Conservation (phyloP, 768 basidiomycete species). For the Nevesoporus exiguus region DNA sequence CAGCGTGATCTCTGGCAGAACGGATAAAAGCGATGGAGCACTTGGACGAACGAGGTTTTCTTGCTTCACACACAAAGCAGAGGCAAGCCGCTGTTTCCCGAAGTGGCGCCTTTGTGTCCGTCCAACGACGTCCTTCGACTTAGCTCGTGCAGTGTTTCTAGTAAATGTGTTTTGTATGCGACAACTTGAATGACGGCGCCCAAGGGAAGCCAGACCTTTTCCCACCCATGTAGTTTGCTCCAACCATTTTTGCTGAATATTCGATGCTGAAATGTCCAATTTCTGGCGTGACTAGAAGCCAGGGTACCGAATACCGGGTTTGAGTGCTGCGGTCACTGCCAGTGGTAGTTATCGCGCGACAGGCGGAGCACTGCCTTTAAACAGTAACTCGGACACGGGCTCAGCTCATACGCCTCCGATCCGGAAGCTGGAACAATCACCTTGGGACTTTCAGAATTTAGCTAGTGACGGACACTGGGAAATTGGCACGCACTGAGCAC, state of each 20-base stretch:
- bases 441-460: neutral
- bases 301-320: neutral
- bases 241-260: slow-evolving; percentile 41
- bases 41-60: slow-evolving; percentile 5
- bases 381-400: neutral
- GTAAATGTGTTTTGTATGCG: neutral
- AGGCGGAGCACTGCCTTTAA: too few relatives aligned
- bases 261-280: neutral
- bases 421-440: too few relatives aligned
- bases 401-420: too few relatives aligned
- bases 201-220: slow-evolving; percentile 43
- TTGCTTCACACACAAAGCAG: slow-evolving; percentile 34
- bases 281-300: neutral
- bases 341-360: too few relatives aligned
- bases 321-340: too few relatives aligned
- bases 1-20: slow-evolving; percentile 22
- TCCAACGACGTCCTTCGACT: slow-evolving; percentile 52
- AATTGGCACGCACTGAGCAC: neutral
- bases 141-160: slow-evolving; percentile 58
- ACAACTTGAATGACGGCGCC: neutral
- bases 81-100: slow-evolving; percentile 53
- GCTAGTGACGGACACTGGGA: neutral
- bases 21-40: slow-evolving; percentile 6
- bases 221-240: slow-evolving; percentile 78
- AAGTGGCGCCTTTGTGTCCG: slow-evolving; percentile 60